Evolutionary conservation across 2,329 filamentous ascomycete genomes (phyloP).

Genomic region (Coniochaeta prunicola): DNA sequence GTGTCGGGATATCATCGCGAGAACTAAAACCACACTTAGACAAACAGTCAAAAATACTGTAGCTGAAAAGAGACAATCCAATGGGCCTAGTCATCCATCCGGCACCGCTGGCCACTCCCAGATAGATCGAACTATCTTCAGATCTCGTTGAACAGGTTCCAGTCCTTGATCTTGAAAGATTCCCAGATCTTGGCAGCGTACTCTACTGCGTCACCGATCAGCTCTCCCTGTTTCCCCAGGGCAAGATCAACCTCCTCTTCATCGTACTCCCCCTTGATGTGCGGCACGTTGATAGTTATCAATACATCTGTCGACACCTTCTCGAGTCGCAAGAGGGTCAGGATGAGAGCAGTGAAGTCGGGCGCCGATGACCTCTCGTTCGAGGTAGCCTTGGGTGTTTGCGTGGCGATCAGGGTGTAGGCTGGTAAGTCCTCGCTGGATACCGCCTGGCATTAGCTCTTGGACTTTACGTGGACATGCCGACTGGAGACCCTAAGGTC

Average conservation of each 20-base stretch:
- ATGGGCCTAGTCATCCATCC: neutral
- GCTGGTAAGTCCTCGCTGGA: conserved; percentile 46
- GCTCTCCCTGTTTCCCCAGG: conserved; percentile 56
- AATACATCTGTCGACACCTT: conserved; percentile 72
- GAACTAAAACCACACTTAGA: neutral
- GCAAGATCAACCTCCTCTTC: conserved; percentile 64
- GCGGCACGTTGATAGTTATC: conserved; percentile 81
- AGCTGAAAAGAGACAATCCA: neutral
- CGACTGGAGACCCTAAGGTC: neutral
- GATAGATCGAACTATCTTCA: no score
- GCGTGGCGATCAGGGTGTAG: conserved; percentile 64
- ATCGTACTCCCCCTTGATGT: conserved; percentile 67
- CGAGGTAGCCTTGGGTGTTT: conserved; percentile 34
- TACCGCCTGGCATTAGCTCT: neutral
- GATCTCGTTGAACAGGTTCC: conserved; percentile 58
- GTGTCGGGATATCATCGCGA: neutral
- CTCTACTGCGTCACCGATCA: conserved; percentile 63
- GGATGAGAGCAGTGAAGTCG: conserved; percentile 67
- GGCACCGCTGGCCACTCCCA: neutral
- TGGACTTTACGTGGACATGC: conserved; percentile 2
- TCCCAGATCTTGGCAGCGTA: conserved; percentile 62
- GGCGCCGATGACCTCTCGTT: conserved; percentile 31
- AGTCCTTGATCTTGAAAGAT: conserved; percentile 73
- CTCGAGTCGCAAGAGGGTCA: conserved; percentile 71
- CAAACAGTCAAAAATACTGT: no score